A percentile compares a stretch with the other conserved stretches of the same genome.
Conservation (phyloP, 2,329 filamentous ascomycete genomes). For the Neocatenulostroma microsporum region DNA sequence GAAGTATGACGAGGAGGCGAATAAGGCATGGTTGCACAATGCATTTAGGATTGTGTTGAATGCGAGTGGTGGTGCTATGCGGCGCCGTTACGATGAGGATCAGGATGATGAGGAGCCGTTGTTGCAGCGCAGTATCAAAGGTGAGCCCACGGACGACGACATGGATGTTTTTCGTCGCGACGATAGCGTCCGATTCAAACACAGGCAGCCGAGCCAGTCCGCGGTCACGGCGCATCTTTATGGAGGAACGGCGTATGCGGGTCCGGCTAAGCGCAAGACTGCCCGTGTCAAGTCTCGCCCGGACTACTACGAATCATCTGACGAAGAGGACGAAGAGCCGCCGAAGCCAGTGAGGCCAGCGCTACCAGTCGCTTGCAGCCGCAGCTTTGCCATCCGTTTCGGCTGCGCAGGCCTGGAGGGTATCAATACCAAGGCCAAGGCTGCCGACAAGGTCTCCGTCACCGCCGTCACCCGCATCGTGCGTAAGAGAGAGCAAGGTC, state of each 20-base stretch:
- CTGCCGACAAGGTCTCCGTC: too few relatives aligned
- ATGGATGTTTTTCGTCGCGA: too few relatives aligned
- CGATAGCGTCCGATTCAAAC: too few relatives aligned
- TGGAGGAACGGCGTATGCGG: too few relatives aligned
- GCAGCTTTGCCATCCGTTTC: background rate
- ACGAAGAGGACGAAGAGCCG: background rate
- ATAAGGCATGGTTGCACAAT: constrained; percentile 7
- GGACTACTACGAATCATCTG: too few relatives aligned
- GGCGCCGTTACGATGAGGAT: constrained; percentile 3
- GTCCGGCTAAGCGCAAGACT: too few relatives aligned
- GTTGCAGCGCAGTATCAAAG: background rate
- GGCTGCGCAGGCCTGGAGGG: background rate
- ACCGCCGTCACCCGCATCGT: too few relatives aligned
- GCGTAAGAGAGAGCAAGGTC: too few relatives aligned
- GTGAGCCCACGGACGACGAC: background rate
- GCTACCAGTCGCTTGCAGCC: background rate
- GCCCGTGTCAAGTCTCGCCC: too few relatives aligned
- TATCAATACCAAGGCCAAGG: background rate
- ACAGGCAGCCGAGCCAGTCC: too few relatives aligned
- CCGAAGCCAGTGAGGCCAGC: background rate
- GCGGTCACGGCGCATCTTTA: too few relatives aligned
- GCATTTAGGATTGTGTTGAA: background rate
- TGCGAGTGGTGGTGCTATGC: background rate
- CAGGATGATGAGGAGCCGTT: constrained; percentile 12
- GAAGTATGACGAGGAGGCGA: constrained; percentile 3